Evolutionary conservation across 768 basidiomycete species (phyloP).

Genomic region (Hebeloma cylindrosporum): DNA sequence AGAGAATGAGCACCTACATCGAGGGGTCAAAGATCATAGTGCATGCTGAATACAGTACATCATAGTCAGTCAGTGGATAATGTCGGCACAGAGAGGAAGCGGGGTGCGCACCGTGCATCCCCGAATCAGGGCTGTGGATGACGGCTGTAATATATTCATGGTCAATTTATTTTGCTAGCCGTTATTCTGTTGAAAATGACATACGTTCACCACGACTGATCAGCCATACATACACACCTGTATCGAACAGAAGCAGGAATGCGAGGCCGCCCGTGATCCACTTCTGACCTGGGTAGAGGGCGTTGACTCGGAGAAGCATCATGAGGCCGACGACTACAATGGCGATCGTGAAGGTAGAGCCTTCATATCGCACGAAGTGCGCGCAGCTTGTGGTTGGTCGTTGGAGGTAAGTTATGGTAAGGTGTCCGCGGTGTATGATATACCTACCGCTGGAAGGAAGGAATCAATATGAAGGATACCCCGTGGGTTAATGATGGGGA

Average conservation of each 20-base stretch:
- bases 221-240: conserved; percentile 55
- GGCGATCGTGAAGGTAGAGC: conserved; percentile 52
- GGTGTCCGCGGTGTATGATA: background rate
- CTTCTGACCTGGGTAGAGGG: conserved; percentile 36
- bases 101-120: conserved; percentile 31
- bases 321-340: conserved; percentile 53
- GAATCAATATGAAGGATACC: background rate
- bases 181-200: conserved; percentile 16
- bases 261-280: conserved; percentile 31
- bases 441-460: conserved; percentile 14
- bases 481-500: background rate
- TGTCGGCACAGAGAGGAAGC: too few relatives aligned
- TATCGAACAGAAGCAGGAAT: conserved; percentile 43
- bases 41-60: conserved; percentile 34
- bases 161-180: background rate
- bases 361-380: conserved; percentile 52
- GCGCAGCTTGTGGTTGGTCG: conserved; percentile 39
- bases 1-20: conserved; percentile 31
- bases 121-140: conserved; percentile 37
- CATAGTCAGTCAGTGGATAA: background rate
- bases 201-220: conserved; percentile 49
- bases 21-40: conserved; percentile 41
- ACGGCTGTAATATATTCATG: too few relatives aligned
- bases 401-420: background rate
- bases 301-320: conserved; percentile 57